phyloP scores from a whole-genome alignment of 2,329 filamentous ascomycete species.

The Zymoseptoria pseudotritici region DNA sequence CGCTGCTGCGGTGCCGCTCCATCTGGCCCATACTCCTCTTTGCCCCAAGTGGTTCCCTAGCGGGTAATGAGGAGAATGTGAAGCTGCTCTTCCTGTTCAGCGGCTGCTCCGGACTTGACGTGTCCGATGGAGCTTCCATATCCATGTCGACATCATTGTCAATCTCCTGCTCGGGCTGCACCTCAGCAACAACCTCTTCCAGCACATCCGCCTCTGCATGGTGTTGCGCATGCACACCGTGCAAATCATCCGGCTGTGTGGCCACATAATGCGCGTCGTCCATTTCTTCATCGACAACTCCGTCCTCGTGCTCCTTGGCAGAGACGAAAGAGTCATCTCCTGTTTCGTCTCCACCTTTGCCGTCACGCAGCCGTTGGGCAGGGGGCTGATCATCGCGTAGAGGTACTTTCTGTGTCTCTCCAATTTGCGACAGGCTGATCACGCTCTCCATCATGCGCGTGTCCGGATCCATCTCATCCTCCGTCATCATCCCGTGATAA shows the following conservation, averaged over 20 bases:
- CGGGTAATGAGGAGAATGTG: constrained; percentile 86
- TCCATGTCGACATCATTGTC: background rate
- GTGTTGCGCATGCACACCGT: background rate
- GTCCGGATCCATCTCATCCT: constrained; percentile 44
- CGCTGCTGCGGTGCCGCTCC: constrained; percentile 58
- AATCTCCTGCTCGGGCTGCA: background rate
- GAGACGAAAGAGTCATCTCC: constrained; percentile 42
- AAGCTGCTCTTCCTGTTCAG: constrained; percentile 87
- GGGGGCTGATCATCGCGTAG: constrained; percentile 21
- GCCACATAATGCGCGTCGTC: constrained; percentile 33
- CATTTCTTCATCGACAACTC: constrained; percentile 11
- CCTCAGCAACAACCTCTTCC: background rate
- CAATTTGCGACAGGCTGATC: constrained; percentile 11
- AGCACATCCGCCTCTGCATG: background rate
- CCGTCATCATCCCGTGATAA: constrained; percentile 57
- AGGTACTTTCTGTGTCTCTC: constrained; percentile 15
- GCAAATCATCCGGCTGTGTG: constrained; percentile 27
- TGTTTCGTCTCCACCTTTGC: constrained; percentile 17
- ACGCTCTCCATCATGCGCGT: constrained; percentile 12
- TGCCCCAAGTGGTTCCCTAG: constrained; percentile 73
- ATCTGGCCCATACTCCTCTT: constrained; percentile 81
- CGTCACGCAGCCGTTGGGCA: constrained; percentile 23
- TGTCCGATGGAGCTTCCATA: constrained; percentile 50
- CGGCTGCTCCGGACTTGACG: constrained; percentile 66
- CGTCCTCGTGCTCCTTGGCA: constrained; percentile 37